These are phyloP conservation scores for Penicillium dipodomyicola DNA, from an alignment of 495 filamentous ascomycete genomes.

Conservation along the genomic window DNA sequence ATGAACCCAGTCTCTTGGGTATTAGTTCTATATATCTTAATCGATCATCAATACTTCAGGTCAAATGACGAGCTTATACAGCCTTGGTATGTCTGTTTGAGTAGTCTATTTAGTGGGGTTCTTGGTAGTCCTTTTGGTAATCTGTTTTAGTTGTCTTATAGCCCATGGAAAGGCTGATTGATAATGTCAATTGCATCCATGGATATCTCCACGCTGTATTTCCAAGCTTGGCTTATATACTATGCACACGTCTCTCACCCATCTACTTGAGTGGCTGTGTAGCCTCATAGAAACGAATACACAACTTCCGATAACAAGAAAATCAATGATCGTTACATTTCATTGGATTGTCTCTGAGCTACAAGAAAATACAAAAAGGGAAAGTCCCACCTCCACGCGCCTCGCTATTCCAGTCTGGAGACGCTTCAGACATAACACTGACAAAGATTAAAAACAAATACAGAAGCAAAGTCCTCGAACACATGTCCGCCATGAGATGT, in stretches of 20 bases:
- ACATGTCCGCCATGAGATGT: slow-evolving; percentile 27
- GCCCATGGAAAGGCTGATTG: too few species aligned
- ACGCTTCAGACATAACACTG: slow-evolving; percentile 3
- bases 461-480: slow-evolving; percentile 16
- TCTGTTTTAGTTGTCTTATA: too few species aligned
- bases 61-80: too few species aligned
- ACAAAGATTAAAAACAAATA: slow-evolving; percentile 3
- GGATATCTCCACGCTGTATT: too few species aligned
- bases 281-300: too few species aligned
- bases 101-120: too few species aligned
- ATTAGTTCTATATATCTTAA: neutral
- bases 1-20: neutral
- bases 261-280: too few species aligned
- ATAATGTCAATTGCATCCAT: too few species aligned
- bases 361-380: neutral
- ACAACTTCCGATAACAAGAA: neutral
- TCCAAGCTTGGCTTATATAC: too few species aligned
- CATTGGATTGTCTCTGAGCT: neutral
- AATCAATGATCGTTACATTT: slow-evolving; percentile 4
- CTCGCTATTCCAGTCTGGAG: slow-evolving; percentile 3
- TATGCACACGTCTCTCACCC: too few species aligned
- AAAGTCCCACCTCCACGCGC: slow-evolving; percentile 1
- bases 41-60: neutral
- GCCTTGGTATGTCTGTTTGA: too few species aligned
- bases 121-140: too few species aligned